Percentiles rank a stretch among this genome's conserved stretches.
Evolutionary conservation across 1,284 basidiomycete species (phyloP).

Genomic region (Porodaedalea pini): DNA sequence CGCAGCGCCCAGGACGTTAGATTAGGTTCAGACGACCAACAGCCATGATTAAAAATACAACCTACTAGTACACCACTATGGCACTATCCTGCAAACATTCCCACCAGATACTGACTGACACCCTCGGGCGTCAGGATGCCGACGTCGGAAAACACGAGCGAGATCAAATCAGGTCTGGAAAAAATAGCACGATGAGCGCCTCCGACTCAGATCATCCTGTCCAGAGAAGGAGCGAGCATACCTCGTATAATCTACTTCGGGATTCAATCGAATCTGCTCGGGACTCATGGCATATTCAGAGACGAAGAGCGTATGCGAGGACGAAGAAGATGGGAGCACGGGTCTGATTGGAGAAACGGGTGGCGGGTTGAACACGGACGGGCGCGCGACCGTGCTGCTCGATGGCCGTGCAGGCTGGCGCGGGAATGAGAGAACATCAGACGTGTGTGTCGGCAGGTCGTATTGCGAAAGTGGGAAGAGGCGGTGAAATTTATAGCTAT

Average conservation of each 20-base stretch:
- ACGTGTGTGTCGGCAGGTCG: slow-evolving; percentile 85
- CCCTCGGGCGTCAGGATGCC: slow-evolving; percentile 90
- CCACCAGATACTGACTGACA: slow-evolving; percentile 86
- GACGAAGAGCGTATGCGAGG: slow-evolving; percentile 25
- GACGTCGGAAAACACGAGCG: slow-evolving; percentile 87
- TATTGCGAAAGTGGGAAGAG: slow-evolving; percentile 96
- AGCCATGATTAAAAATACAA: slow-evolving; percentile 8
- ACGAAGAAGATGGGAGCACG: slow-evolving; percentile 13
- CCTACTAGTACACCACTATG: not conserved
- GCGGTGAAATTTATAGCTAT: slow-evolving; percentile 95
- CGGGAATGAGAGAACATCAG: slow-evolving; percentile 66
- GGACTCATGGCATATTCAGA: slow-evolving; percentile 51
- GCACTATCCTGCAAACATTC: slow-evolving; percentile 77
- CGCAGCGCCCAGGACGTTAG: no score
- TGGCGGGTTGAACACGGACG: slow-evolving; percentile 18
- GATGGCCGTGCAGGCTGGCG: slow-evolving; percentile 31
- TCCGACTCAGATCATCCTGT: slow-evolving; percentile 19
- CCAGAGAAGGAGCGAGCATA: slow-evolving; percentile 28
- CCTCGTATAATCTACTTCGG: slow-evolving; percentile 83
- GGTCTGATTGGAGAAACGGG: slow-evolving; percentile 21
- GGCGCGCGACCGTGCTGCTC: slow-evolving; percentile 23
- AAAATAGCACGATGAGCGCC: slow-evolving; percentile 11
- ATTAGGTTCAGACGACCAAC: not conserved
- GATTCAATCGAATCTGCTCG: slow-evolving; percentile 73
- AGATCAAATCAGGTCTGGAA: slow-evolving; percentile 78